Evolutionary conservation across 176 grass and related monocot species (phyloP).

Genomic region (Cymbopogon citratus): DNA sequence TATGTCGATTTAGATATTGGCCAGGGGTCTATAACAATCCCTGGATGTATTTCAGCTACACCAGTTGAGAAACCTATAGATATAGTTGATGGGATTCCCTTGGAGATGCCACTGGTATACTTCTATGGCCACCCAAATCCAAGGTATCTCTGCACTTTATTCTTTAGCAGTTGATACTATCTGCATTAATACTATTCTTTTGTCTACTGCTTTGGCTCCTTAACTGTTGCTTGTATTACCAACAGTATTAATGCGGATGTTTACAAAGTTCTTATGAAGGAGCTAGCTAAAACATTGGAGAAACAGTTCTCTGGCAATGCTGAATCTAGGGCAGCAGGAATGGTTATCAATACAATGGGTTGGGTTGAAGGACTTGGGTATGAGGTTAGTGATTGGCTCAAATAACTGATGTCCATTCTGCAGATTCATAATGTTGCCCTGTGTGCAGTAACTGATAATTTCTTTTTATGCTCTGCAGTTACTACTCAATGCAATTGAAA

Average conservation of each 20-base stretch:
- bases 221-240: constrained; percentile 13
- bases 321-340: constrained; percentile 90
- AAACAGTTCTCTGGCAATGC: constrained; percentile 85
- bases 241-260: constrained; percentile 77
- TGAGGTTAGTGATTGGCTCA: constrained; percentile 46
- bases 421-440: neutral
- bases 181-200: constrained; percentile 14
- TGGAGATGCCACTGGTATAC: constrained; percentile 92
- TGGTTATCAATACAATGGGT: constrained; percentile 97
- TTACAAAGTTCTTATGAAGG: constrained; percentile 95
- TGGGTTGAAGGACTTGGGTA: constrained; percentile 99
- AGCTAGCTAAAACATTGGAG: constrained; percentile 80
- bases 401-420: neutral
- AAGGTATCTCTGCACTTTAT: constrained; percentile 33
- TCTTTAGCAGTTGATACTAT: constrained; percentile 1
- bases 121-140: constrained; percentile 84
- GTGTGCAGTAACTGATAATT: neutral
- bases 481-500: constrained; percentile 85
- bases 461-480: constrained; percentile 43
- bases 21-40: constrained; percentile 88
- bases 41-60: constrained; percentile 81
- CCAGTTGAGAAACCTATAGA: constrained; percentile 95
- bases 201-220: neutral
- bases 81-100: constrained; percentile 84
- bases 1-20: constrained; percentile 95